These are phyloP conservation scores for Xylaria sp. DNA, from an alignment of 2,329 filamentous ascomycete species.

Conservation along the genomic window DNA sequence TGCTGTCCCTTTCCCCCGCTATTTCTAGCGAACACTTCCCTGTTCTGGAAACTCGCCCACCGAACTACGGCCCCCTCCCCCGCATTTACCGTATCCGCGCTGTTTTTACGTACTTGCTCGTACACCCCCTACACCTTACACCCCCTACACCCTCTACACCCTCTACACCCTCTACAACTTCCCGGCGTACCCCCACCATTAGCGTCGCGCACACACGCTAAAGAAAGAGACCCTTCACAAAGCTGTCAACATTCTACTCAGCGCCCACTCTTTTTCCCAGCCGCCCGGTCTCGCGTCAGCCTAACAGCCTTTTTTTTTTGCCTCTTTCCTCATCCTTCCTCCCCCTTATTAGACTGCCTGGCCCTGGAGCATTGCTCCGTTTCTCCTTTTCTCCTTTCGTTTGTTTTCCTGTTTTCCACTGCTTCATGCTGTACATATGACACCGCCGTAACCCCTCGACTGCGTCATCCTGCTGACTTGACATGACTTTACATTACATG, in stretches of 20 bases:
- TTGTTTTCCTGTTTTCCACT: slow-evolving; percentile 20
- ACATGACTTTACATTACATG: no score
- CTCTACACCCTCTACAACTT: neutral
- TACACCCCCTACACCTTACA: neutral
- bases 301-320: slow-evolving; percentile 30
- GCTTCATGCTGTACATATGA: slow-evolving; percentile 20
- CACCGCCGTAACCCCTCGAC: slow-evolving; percentile 20
- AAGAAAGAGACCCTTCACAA: neutral
- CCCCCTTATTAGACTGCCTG: slow-evolving; percentile 19
- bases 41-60: slow-evolving; percentile 24
- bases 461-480: slow-evolving; percentile 13
- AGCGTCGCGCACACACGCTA: slow-evolving; percentile 6
- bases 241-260: slow-evolving; percentile 7
- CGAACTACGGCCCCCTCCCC: slow-evolving; percentile 11
- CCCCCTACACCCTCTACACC: neutral
- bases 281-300: slow-evolving; percentile 35
- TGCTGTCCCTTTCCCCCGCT: neutral
- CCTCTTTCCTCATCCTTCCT: slow-evolving; percentile 19
- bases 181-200: neutral
- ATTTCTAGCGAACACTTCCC: slow-evolving; percentile 16
- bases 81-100: slow-evolving; percentile 24
- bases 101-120: slow-evolving; percentile 4
- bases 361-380: neutral
- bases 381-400: neutral
- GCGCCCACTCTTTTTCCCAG: slow-evolving; percentile 10